These are phyloP conservation scores for Tolypocladium sp. DNA, from an alignment of 2,329 filamentous ascomycete genomes.

Conservation along the genomic window DNA sequence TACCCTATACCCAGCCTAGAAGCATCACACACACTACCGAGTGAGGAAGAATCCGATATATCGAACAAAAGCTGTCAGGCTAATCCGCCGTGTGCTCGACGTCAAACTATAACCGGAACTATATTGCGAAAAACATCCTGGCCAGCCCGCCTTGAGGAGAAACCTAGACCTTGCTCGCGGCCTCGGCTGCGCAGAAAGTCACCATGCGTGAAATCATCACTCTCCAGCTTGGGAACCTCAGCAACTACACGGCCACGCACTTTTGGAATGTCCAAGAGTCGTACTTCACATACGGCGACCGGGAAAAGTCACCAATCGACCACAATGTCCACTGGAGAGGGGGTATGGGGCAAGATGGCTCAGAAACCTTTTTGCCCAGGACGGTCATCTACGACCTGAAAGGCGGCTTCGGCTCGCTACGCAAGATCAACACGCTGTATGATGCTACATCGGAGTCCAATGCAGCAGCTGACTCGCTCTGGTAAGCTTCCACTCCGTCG, in stretches of 20 bases:
- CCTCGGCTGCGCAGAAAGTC: neutral
- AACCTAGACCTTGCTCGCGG: neutral
- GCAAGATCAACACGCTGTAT: constrained; percentile 83
- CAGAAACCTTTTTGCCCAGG: constrained; percentile 86
- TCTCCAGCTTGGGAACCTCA: constrained; percentile 83
- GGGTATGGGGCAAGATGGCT: constrained; percentile 71
- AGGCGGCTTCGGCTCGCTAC: constrained; percentile 80
- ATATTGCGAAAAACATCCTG: neutral
- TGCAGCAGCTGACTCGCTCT: constrained; percentile 20
- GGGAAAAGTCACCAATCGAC: constrained; percentile 22
- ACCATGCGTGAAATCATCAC: constrained; percentile 91
- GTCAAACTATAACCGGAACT: neutral
- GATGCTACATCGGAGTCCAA: constrained; percentile 33
- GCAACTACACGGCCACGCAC: constrained; percentile 89
- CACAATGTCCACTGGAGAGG: constrained; percentile 76
- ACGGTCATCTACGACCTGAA: constrained; percentile 94
- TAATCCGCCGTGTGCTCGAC: neutral
- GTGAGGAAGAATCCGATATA: neutral
- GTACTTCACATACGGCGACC: constrained; percentile 78
- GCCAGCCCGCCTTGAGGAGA: neutral
- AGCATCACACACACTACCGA: neutral
- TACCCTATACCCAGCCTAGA: neutral
- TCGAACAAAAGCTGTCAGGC: neutral
- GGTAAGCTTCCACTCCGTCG: constrained; percentile 12
- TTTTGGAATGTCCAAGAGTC: constrained; percentile 99